These are phyloP conservation scores for Phytophthora fragariaefolia DNA, from an alignment of 352 stramenopile genomes.

Conservation along the genomic window DNA sequence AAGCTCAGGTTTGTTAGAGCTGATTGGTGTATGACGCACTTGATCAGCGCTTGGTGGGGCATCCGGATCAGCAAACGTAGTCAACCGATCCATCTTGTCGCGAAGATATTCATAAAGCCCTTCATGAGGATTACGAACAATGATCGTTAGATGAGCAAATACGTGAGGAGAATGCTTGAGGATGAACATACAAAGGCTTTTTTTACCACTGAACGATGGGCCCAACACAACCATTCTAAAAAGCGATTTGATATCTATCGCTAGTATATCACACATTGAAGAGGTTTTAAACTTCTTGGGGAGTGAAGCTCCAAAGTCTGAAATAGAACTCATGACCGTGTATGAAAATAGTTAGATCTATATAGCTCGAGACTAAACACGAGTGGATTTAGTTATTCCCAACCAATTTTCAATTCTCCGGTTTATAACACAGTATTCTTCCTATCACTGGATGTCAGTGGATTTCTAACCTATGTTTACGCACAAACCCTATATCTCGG, in stretches of 20 bases:
- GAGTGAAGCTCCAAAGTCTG: neutral
- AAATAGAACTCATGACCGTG: too few species aligned
- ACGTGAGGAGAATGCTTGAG: too few species aligned
- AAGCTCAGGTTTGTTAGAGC: slow-evolving; percentile 25
- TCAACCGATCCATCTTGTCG: slow-evolving; percentile 29
- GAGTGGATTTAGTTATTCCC: too few species aligned
- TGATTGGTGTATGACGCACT: slow-evolving; percentile 9
- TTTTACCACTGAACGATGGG: slow-evolving; percentile 21
- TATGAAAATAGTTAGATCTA: too few species aligned
- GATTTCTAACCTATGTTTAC: neutral
- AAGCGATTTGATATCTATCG: slow-evolving; percentile 22
- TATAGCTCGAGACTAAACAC: too few species aligned
- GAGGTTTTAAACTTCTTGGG: slow-evolving; percentile 23
- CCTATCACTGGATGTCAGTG: slow-evolving; percentile 22
- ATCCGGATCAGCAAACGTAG: slow-evolving; percentile 19
- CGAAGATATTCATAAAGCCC: slow-evolving; percentile 28
- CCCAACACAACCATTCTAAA: slow-evolving; percentile 29
- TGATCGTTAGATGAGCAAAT: slow-evolving; percentile 14
- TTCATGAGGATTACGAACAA: slow-evolving; percentile 27
- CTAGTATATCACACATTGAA: slow-evolving; percentile 6
- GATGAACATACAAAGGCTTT: slow-evolving; percentile 6
- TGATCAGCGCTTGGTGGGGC: slow-evolving; percentile 17
- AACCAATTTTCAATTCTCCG: too few species aligned
- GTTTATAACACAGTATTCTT: slow-evolving; percentile 17
- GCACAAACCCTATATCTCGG: neutral